phyloP scores from a whole-genome alignment of 768 basidiomycete genomes.

The Boletus pseudopeckii region DNA sequence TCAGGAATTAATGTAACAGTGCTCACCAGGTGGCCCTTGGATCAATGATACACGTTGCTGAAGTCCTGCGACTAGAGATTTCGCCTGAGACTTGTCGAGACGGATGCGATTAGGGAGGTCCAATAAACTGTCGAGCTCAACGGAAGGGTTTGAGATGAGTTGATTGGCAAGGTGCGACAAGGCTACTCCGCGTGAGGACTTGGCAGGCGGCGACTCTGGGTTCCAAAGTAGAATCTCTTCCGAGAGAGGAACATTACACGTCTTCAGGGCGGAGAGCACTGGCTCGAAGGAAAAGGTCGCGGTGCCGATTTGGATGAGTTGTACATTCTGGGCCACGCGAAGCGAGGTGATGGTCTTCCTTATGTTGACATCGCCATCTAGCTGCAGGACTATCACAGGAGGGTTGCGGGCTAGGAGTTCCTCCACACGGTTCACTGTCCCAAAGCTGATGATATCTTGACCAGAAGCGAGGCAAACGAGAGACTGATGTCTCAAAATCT shows the following conservation, averaged over 20 bases:
- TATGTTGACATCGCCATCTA: slow-evolving; percentile 43
- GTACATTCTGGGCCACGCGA: slow-evolving; percentile 31
- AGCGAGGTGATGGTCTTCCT: slow-evolving; percentile 38
- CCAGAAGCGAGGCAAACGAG: slow-evolving; percentile 50
- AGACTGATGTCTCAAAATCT: slow-evolving; percentile 51
- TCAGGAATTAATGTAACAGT: background rate
- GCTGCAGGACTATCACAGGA: slow-evolving; percentile 51
- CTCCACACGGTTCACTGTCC: slow-evolving; percentile 53
- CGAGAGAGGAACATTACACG: slow-evolving; percentile 41
- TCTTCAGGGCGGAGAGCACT: slow-evolving; percentile 49
- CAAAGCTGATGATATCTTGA: slow-evolving; percentile 48
- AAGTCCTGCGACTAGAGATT: slow-evolving; percentile 47
- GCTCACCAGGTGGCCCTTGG: slow-evolving; percentile 66
- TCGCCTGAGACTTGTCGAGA: slow-evolving; percentile 50
- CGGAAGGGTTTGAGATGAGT: slow-evolving; percentile 29
- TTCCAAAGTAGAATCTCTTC: slow-evolving; percentile 55
- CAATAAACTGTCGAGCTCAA: slow-evolving; percentile 40
- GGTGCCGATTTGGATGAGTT: slow-evolving; percentile 54
- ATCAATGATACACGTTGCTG: slow-evolving; percentile 55
- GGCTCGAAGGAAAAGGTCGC: slow-evolving; percentile 62
- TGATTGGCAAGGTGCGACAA: slow-evolving; percentile 21
- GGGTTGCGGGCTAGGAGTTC: slow-evolving; percentile 43
- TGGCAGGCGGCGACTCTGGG: slow-evolving; percentile 10
- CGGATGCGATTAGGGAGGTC: slow-evolving; percentile 34
- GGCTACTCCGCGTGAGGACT: background rate